phyloP scores from a whole-genome alignment of 305 asterid genomes.

The Fraxinus sp. region DNA sequence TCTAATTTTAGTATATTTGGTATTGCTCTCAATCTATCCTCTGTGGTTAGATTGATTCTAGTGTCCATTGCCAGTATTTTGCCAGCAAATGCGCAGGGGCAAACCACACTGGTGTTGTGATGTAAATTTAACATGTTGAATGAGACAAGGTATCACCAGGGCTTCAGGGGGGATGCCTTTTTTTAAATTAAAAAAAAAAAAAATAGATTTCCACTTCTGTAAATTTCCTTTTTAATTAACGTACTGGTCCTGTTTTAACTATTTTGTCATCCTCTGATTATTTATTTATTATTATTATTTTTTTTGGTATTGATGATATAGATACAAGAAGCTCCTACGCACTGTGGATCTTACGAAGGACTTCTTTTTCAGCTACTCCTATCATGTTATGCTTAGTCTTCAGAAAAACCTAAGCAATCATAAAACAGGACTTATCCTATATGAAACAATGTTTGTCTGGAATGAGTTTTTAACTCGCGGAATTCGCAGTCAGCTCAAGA shows the following conservation, averaged over 20 bases:
- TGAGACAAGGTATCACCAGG: conserved; percentile 65
- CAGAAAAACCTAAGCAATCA: conserved; percentile 75
- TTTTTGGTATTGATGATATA: conserved; percentile 47
- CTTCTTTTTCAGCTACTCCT: conserved; percentile 96
- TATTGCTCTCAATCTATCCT: conserved; percentile 28
- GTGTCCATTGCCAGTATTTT: conserved; percentile 51
- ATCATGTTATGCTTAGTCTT: conserved; percentile 82
- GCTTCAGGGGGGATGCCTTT: conserved; percentile 47
- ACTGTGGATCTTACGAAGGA: conserved; percentile 89
- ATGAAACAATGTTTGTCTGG: conserved; percentile 96
- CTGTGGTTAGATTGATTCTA: conserved; percentile 43
- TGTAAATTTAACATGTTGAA: conserved; percentile 67
- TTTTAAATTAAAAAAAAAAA: conserved; percentile 5
- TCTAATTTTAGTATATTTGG: conserved; percentile 25
- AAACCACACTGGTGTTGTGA: conserved; percentile 58
- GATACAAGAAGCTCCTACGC: conserved; percentile 96
- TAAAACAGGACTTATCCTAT: conserved; percentile 52
- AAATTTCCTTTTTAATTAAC: conserved; percentile 11
- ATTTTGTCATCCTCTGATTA: conserved; percentile 32
- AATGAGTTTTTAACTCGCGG: conserved; percentile 87
- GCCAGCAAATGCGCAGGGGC: conserved; percentile 64
- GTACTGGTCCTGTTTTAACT: conserved; percentile 35
- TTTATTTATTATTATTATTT: neutral
- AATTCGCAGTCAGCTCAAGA: conserved; percentile 70
- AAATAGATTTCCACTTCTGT: conserved; percentile 14